phyloP scores from a whole-genome alignment of 1,284 basidiomycete species.

The Sporisorium graminicola region DNA sequence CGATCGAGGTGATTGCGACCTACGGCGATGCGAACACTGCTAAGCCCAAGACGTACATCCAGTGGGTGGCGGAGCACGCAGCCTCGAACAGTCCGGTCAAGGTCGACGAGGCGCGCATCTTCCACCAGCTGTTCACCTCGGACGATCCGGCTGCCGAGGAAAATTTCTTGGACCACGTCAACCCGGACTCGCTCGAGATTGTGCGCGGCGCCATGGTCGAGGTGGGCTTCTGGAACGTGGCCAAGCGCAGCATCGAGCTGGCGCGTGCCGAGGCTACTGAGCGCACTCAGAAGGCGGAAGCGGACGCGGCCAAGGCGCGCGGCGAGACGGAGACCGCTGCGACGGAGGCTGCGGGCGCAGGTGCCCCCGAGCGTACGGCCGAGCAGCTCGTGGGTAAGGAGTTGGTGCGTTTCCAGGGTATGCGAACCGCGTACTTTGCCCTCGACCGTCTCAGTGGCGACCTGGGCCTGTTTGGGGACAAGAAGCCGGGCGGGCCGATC shows the following conservation, averaged over 20 bases:
- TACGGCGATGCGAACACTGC: conserved; percentile 73
- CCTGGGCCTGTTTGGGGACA: conserved; percentile 62
- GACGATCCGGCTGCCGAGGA: conserved; percentile 84
- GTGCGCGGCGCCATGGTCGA: conserved; percentile 86
- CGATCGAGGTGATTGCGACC: conserved; percentile 82
- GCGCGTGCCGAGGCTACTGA: conserved; percentile 78
- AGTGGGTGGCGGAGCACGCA: conserved; percentile 93
- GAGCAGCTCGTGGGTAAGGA: conserved; percentile 91
- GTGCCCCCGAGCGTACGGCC: conserved; percentile 72
- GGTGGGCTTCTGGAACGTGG: conserved; percentile 87
- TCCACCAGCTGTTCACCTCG: conserved; percentile 92
- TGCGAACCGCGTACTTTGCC: conserved; percentile 94
- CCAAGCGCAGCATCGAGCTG: conserved; percentile 77
- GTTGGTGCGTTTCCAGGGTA: conserved; percentile 94
- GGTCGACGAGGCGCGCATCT: conserved; percentile 90
- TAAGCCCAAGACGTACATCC: conserved; percentile 95
- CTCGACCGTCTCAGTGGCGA: conserved; percentile 80
- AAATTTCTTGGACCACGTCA: conserved; percentile 83
- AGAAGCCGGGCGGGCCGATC: conserved; percentile 80
- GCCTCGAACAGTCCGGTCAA: conserved; percentile 82
- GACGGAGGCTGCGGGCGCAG: conserved; percentile 28
- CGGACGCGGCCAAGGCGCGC: conserved; percentile 69
- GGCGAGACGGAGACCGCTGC: conserved; percentile 24
- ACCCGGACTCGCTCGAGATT: conserved; percentile 82
- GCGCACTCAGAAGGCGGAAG: conserved; percentile 72